These are phyloP conservation scores for Vigna trinervia DNA, from an alignment of 306 rosid genomes.

Conservation along the genomic window DNA sequence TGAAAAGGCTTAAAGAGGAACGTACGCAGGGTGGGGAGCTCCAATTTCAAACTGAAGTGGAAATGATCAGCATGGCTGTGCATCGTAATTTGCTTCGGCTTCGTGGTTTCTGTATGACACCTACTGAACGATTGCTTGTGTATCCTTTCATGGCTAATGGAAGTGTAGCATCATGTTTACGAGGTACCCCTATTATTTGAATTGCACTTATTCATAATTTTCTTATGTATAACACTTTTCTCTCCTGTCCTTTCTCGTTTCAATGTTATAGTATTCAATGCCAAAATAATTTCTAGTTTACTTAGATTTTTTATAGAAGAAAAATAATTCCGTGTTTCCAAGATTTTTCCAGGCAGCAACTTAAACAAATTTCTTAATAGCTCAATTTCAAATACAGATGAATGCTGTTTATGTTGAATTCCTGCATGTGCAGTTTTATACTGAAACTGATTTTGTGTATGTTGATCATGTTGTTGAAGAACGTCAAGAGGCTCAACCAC, in stretches of 20 bases:
- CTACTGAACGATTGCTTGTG: slow-evolving; percentile 94
- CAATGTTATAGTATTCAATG: slow-evolving; percentile 18
- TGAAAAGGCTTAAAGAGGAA: slow-evolving; percentile 92
- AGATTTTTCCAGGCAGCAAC: slow-evolving; percentile 10
- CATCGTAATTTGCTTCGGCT: slow-evolving; percentile 95
- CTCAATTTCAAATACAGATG: slow-evolving; percentile 21
- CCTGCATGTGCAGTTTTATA: slow-evolving; percentile 3
- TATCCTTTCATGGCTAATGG: slow-evolving; percentile 94
- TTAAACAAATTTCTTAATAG: not conserved
- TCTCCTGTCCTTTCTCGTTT: not conserved
- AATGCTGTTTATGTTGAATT: slow-evolving; percentile 17
- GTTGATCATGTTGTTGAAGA: slow-evolving; percentile 56
- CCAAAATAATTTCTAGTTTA: not conserved
- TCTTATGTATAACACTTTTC: slow-evolving; percentile 6
- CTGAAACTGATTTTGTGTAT: slow-evolving; percentile 24
- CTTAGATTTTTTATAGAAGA: not conserved
- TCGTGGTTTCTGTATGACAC: slow-evolving; percentile 96
- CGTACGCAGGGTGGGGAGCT: slow-evolving; percentile 89
- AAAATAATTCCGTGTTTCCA: not conserved
- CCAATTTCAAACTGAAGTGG: slow-evolving; percentile 96
- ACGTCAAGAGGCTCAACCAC: slow-evolving; percentile 58
- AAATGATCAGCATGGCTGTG: slow-evolving; percentile 97
- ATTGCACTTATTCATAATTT: slow-evolving; percentile 35
- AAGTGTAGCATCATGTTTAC: slow-evolving; percentile 94
- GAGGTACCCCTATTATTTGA: slow-evolving; percentile 63